Conservation (phyloP, 768 basidiomycete species). For the Mycena maculata region DNA sequence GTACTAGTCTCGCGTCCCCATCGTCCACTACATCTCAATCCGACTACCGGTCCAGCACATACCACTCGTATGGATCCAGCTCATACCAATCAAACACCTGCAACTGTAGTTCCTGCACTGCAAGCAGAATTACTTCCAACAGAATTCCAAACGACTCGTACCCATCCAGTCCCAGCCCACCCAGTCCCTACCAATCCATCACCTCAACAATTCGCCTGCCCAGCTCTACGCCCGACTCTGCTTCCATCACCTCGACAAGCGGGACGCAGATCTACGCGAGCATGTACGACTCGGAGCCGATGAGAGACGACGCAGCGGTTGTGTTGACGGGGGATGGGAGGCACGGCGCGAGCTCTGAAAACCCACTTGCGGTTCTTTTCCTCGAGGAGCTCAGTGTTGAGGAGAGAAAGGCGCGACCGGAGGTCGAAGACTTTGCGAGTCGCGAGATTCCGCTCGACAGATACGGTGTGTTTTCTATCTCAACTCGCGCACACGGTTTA, state of each 20-base stretch:
- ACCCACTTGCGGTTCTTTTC: slow-evolving; percentile 19
- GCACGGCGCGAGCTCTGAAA: slow-evolving; percentile 18
- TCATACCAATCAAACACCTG: slow-evolving; percentile 7
- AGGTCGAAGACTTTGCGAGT: slow-evolving; percentile 18
- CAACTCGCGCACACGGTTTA: slow-evolving; percentile 15
- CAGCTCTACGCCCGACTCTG: slow-evolving; percentile 9
- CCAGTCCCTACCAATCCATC: slow-evolving; percentile 18
- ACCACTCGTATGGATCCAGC: slow-evolving; percentile 1
- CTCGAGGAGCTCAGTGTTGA: slow-evolving; percentile 19
- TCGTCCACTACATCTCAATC: slow-evolving; percentile 11
- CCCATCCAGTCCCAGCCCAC: slow-evolving; percentile 11
- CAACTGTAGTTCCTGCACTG: slow-evolving; percentile 11
- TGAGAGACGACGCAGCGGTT: slow-evolving; percentile 19
- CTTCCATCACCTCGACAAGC: slow-evolving; percentile 15
- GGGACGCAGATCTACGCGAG: slow-evolving; percentile 18
- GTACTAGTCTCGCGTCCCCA: slow-evolving; percentile 12
- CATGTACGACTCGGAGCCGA: slow-evolving; percentile 19
- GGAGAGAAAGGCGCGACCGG: slow-evolving; percentile 14
- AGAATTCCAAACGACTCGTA: not conserved
- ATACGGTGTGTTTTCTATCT: slow-evolving; percentile 19
- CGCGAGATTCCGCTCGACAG: slow-evolving; percentile 16
- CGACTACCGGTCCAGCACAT: slow-evolving; percentile 11
- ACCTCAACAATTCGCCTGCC: slow-evolving; percentile 10
- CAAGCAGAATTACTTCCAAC: slow-evolving; percentile 11
- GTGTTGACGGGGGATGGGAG: slow-evolving; percentile 16